Conservation (phyloP, 2,329 filamentous ascomycete species). For the Emergomyces africanus region DNA sequence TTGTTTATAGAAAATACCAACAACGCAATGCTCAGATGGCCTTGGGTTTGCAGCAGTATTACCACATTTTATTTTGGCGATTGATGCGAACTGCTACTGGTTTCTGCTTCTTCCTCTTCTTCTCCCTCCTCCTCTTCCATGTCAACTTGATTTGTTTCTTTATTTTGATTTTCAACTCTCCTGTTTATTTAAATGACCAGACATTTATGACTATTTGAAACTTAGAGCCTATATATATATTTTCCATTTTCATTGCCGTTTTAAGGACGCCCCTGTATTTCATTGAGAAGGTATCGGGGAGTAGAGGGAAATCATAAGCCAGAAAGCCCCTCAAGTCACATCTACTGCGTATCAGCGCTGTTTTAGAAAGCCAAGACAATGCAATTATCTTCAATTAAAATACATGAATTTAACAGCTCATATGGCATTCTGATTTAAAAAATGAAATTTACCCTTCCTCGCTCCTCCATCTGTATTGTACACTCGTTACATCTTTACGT, state of each 20-base stretch:
- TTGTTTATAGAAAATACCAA: slow-evolving; percentile 4
- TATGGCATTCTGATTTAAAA: neutral
- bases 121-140: neutral
- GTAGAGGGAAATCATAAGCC: neutral
- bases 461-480: neutral
- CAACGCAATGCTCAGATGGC: neutral
- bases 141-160: neutral
- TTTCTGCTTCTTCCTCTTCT: neutral
- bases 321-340: neutral
- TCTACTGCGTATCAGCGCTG: neutral
- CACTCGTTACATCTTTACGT: too few relatives aligned
- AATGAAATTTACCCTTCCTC: neutral
- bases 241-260: neutral
- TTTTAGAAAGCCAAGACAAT: neutral
- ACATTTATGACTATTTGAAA: neutral
- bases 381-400: neutral
- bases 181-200: neutral
- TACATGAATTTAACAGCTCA: neutral
- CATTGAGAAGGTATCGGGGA: neutral
- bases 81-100: neutral
- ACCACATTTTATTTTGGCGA: neutral
- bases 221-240: neutral
- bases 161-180: neutral
- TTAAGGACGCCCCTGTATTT: too few relatives aligned
- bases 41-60: neutral